Evolutionary conservation across 1,284 basidiomycete genomes (phyloP).

Genomic region (Laetiporus sulphureus): DNA sequence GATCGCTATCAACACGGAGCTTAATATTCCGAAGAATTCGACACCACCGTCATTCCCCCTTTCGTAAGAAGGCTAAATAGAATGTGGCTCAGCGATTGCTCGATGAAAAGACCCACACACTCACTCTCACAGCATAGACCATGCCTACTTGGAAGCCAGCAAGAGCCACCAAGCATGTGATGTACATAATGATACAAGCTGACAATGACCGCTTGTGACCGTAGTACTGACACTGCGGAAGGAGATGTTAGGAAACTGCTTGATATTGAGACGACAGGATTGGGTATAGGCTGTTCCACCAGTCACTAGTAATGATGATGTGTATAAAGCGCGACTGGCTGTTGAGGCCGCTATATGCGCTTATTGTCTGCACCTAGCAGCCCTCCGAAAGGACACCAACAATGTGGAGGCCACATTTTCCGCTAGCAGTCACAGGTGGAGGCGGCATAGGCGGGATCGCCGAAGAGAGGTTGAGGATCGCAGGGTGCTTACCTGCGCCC

Average conservation of each 20-base stretch:
- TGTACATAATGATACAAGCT: conserved; percentile 25
- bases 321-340: too few relatives aligned
- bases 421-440: too few relatives aligned
- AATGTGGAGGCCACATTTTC: too few relatives aligned
- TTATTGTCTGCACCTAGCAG: too few relatives aligned
- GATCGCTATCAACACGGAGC: conserved; percentile 52
- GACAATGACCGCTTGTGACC: conserved; percentile 31
- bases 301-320: too few relatives aligned
- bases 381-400: too few relatives aligned
- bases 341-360: too few relatives aligned
- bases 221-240: conserved; percentile 56
- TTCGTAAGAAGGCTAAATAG: conserved; percentile 32
- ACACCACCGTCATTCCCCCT: conserved; percentile 41
- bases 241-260: too few relatives aligned
- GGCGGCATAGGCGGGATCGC: too few relatives aligned
- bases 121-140: conserved; percentile 48
- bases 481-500: conserved; percentile 48
- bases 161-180: conserved; percentile 34
- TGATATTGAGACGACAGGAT: too few relatives aligned
- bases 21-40: conserved; percentile 60
- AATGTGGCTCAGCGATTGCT: not conserved
- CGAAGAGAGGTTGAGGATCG: too few relatives aligned
- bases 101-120: conserved; percentile 20
- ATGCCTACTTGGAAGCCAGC: conserved; percentile 57
- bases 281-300: too few relatives aligned